Percentiles rank a stretch among this genome's conserved stretches.
Evolutionary conservation across 495 filamentous ascomycete species (phyloP).

Genomic region (Lentithecium fluviatile): DNA sequence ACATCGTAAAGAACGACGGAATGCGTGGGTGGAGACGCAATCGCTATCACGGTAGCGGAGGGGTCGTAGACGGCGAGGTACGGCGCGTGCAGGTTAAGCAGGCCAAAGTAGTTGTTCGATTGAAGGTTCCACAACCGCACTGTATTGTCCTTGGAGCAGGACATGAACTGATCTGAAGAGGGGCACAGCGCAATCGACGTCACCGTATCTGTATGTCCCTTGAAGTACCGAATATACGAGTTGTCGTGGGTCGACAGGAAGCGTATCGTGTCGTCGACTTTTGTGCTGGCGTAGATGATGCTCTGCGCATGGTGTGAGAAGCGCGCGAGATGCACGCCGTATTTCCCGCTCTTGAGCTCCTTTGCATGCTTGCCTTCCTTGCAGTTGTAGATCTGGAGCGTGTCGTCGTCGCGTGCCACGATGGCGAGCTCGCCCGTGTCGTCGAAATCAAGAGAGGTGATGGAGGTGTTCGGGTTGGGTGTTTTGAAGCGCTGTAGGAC

Average conservation of each 20-base stretch:
- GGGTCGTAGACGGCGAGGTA: conserved; percentile 86
- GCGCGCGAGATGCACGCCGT: conserved; percentile 86
- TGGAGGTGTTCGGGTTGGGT: conserved; percentile 52
- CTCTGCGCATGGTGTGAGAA: conserved; percentile 87
- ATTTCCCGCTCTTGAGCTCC: conserved; percentile 84
- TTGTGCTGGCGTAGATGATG: conserved; percentile 93
- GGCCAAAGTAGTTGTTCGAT: conserved; percentile 70
- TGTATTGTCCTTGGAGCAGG: conserved; percentile 83
- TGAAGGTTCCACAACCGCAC: conserved; percentile 81
- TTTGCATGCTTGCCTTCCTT: conserved; percentile 86
- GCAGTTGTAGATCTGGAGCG: conserved; percentile 90
- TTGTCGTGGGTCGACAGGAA: conserved; percentile 94
- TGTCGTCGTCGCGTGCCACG: conserved; percentile 84
- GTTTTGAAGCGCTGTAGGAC: conserved; percentile 41
- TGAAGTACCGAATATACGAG: conserved; percentile 90
- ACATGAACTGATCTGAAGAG: conserved; percentile 83
- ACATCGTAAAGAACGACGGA: conserved; percentile 87
- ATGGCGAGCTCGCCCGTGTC: conserved; percentile 88
- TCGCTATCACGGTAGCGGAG: conserved; percentile 83
- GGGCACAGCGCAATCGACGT: conserved; percentile 74
- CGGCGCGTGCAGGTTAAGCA: conserved; percentile 71
- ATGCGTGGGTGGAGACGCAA: conserved; percentile 75
- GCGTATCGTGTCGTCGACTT: conserved; percentile 86
- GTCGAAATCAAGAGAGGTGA: conserved; percentile 89
- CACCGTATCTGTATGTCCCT: conserved; percentile 78